phyloP scores from a whole-genome alignment of 257 asterid species.

The Cordia subcordata region DNA sequence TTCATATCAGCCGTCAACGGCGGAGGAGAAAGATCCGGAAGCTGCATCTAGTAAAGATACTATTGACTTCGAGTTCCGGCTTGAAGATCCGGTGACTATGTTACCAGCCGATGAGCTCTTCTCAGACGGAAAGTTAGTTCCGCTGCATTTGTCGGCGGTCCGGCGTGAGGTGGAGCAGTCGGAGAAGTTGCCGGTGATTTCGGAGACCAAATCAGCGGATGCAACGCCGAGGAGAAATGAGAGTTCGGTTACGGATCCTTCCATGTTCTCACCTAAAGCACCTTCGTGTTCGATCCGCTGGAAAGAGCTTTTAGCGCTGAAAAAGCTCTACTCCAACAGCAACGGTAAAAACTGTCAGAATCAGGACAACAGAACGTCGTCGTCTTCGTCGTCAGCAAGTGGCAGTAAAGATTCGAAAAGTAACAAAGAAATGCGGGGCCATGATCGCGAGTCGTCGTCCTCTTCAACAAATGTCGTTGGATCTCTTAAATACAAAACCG shows the following conservation, averaged over 20 bases:
- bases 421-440: too few species aligned
- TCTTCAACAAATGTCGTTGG: neutral
- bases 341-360: conserved; percentile 32
- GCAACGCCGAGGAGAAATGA: conserved; percentile 38
- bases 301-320: conserved; percentile 81
- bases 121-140: conserved; percentile 80
- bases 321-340: conserved; percentile 58
- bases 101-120: conserved; percentile 94
- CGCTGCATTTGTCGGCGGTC: conserved; percentile 52
- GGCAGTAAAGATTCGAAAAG: neutral
- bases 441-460: conserved; percentile 30
- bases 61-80: conserved; percentile 79
- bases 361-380: conserved; percentile 35
- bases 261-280: conserved; percentile 80
- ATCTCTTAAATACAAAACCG: too few species aligned
- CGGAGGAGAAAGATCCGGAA: conserved; percentile 55
- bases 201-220: conserved; percentile 41
- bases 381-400: conserved; percentile 14
- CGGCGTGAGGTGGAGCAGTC: conserved; percentile 17
- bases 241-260: conserved; percentile 57
- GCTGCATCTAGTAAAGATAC: conserved; percentile 28
- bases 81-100: conserved; percentile 79
- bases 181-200: conserved; percentile 22
- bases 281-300: conserved; percentile 87
- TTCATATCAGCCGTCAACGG: neutral